Evolutionary conservation across 1,284 basidiomycete species (phyloP), one percentile per base, ranked within the genome.

Genomic region (Pulveroboletus sp.): DNA sequence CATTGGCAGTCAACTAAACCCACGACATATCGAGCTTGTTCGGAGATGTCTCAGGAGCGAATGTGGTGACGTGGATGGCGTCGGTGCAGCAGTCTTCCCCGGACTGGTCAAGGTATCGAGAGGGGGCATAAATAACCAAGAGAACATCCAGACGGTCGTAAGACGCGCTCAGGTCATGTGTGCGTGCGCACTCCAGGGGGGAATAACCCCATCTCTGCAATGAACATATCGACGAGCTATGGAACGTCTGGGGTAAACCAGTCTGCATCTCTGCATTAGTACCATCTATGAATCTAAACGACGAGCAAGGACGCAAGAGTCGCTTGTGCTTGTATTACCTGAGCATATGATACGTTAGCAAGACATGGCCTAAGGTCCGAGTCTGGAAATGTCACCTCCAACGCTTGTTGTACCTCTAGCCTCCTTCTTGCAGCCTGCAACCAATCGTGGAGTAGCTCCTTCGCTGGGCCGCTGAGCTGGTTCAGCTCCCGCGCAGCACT

Each of bases 401-500:
- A 75, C 43, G 95, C 93, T 75, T 98, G 96, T 71, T 94, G 82
- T 45, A 97, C 93, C 75, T 98, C 94, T 63, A 99, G 75, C 69
- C 94, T 82, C 70, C 83, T 82, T 64, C 97, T 80, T 19, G 94
- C 94, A 64, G 94, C 95, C 61, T 87, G 84, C 56, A 99, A 76
- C 96, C 97, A 99, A 74, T 99, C 97, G 43, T 80, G 76, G 54
- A 96, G 78, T 54, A 99, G 73, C 53, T 84, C 76, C 71, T 89
- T 93, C 4, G 95, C 89, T 66, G 93, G 91, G 1, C 95, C 94
- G 46, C 79, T 82, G 58, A 99, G 76, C 72, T 92, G 88, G 74
- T 99, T 99, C 45, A 98, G 77, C 75, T 98, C 95, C 54, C 96
- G 79, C 37, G 95, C 78, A 15, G 97, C 96, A 60, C 82, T 84